These are phyloP conservation scores for Talaromyces liani DNA, from an alignment of 495 filamentous ascomycete species.

Conservation along the genomic window DNA sequence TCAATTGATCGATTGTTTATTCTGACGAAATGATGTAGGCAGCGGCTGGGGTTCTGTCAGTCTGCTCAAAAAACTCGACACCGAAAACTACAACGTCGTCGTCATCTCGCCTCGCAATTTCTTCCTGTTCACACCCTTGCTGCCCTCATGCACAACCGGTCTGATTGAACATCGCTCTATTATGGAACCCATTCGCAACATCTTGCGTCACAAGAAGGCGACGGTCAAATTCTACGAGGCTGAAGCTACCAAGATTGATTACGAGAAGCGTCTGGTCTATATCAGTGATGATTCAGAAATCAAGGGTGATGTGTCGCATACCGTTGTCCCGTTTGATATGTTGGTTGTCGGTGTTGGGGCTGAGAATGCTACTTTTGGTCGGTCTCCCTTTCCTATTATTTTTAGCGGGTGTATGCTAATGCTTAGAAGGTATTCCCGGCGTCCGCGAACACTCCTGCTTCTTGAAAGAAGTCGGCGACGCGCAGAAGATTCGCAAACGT, in stretches of 20 bases:
- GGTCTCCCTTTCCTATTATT: conserved; percentile 18
- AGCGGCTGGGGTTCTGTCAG: conserved; percentile 97
- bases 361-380: conserved; percentile 96
- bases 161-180: conserved; percentile 98
- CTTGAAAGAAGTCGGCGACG: conserved; percentile 94
- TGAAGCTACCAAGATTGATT: conserved; percentile 93
- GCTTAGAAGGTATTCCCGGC: conserved; percentile 67
- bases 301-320: conserved; percentile 73
- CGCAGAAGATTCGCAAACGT: conserved; percentile 89
- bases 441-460: conserved; percentile 95
- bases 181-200: conserved; percentile 97
- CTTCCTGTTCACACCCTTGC: conserved; percentile 97
- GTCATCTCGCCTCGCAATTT: conserved; percentile 95
- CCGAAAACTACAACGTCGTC: conserved; percentile 96
- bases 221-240: conserved; percentile 96
- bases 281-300: conserved; percentile 91
- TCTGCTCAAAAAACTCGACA: conserved; percentile 96
- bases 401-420: conserved; percentile 1
- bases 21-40: conserved; percentile 37
- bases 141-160: conserved; percentile 95
- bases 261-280: conserved; percentile 76
- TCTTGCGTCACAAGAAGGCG: conserved; percentile 85
- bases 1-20: background rate
- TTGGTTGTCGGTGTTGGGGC: conserved; percentile 94
- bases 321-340: conserved; percentile 96